Evolutionary conservation across 129 eudicot species (phyloP).

Genomic region (Flaveria sonorensis): DNA sequence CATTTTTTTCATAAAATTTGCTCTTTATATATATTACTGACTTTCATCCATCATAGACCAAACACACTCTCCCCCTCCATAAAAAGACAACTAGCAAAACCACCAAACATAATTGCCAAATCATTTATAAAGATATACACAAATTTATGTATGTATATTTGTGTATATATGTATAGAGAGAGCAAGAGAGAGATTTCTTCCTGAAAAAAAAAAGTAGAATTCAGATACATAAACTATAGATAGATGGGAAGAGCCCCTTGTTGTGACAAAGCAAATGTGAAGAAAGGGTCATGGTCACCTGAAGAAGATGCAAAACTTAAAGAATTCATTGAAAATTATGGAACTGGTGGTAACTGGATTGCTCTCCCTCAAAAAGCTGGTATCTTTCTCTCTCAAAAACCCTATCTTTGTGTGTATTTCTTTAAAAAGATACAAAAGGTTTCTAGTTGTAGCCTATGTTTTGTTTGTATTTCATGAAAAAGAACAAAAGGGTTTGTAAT

Average conservation of each 20-base stretch:
- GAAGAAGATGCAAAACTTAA: constrained; percentile 96
- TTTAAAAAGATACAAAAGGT: too few species aligned
- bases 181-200: constrained; percentile 19
- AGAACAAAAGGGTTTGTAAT: constrained; percentile 3
- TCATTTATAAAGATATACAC: constrained; percentile 1
- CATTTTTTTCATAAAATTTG: constrained; percentile 21
- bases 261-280: constrained; percentile 94
- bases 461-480: not conserved
- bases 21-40: not conserved
- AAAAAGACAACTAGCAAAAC: constrained; percentile 41
- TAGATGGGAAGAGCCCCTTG: constrained; percentile 97
- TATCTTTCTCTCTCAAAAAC: constrained; percentile 30
- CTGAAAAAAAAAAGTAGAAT: not conserved
- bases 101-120: constrained; percentile 47
- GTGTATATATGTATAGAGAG: not conserved
- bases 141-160: not conserved
- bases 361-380: constrained; percentile 96
- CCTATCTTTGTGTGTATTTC: not conserved
- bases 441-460: too few species aligned
- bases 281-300: constrained; percentile 97
- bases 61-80: constrained; percentile 42
- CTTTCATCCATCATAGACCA: constrained; percentile 20
- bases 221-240: constrained; percentile 19
- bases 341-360: constrained; percentile 97
- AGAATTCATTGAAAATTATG: constrained; percentile 72